These are phyloP conservation scores for Prunus fruticosa DNA, from an alignment of 306 rosid species.

Conservation along the genomic window DNA sequence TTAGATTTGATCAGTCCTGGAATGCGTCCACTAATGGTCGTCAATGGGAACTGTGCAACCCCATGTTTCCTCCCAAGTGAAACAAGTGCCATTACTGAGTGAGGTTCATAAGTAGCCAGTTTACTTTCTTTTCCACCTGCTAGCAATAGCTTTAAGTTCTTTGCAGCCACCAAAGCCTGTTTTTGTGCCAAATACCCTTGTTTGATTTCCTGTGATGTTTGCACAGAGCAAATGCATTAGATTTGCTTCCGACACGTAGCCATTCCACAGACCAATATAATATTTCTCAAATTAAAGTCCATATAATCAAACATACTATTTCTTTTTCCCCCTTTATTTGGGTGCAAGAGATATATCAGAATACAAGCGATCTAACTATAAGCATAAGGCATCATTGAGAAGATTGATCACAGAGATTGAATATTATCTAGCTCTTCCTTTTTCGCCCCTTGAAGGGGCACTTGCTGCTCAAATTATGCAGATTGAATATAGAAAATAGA, in stretches of 20 bases:
- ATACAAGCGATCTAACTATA: background rate
- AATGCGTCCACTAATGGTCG: slow-evolving; percentile 49
- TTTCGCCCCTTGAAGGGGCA: background rate
- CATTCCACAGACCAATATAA: background rate
- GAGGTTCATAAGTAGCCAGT: slow-evolving; percentile 44
- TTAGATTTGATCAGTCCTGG: slow-evolving; percentile 66
- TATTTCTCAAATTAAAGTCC: background rate
- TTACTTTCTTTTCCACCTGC: slow-evolving; percentile 43
- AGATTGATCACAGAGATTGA: background rate
- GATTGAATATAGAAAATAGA: background rate
- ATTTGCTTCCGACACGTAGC: background rate
- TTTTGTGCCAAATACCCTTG: slow-evolving; percentile 74
- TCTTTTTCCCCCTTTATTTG: background rate
- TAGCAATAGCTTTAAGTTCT: slow-evolving; percentile 55
- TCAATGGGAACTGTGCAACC: slow-evolving; percentile 58
- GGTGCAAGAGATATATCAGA: background rate
- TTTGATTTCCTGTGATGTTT: slow-evolving; percentile 58
- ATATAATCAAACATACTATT: background rate
- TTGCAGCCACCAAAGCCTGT: slow-evolving; percentile 61
- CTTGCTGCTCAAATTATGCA: background rate
- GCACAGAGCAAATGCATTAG: slow-evolving; percentile 19
- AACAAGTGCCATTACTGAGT: slow-evolving; percentile 47
- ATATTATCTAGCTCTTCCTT: background rate
- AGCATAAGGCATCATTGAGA: background rate
- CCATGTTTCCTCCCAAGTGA: slow-evolving; percentile 76